Base-by-base conservation (phyloP, 2,329 filamentous ascomycete species). In the Penicillium corylophilum region DNA sequence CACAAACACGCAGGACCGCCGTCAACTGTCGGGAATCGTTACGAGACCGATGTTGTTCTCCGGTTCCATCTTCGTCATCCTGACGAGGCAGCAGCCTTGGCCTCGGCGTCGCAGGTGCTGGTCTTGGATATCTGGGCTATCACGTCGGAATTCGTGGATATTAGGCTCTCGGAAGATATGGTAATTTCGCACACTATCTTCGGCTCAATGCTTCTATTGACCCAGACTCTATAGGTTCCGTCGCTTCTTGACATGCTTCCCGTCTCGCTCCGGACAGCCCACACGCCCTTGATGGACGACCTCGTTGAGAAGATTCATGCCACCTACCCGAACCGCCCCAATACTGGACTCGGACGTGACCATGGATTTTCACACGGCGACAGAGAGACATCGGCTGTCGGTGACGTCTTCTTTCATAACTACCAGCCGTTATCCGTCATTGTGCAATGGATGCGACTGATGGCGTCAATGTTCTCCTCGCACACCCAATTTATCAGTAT, bases 41-140 rank as follows among this genome's bases (percentile, higher is more conserved):
- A 96, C 69, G 83, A 84, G 55, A 83, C 87, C 56, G 86, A 96
- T 71, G 80, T 96, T n/a, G 90, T 99, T 15, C 76, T 97, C 56
- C 86, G 94, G 35, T 96, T 97, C 79, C 90, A 88, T 64, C 76
- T 96, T 49, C 85, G 81, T 55, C 85, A 82, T 23, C 71, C 79
- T 3, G 79, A 84, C 18, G 89, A 95, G 65, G 86, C 89, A 52
- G 72, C 75, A 29, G 86, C 86, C 1, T 76, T 96, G 50, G 81
- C 85, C n/a, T 82, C 88, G 50, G 90, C 90, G 3, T 80, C 86
- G 1, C 81, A 88, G 54, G 83, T 84, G 16, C 80, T 96, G 22
- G 87, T 94, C 62, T 78, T 97, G 38, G 94, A 99, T 67, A 82
- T 97, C 1, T 99, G 94, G 94, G 87, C 89, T 20, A 90, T 89